Percentiles rank a stretch among this genome's conserved stretches.
Evolutionary conservation across 768 basidiomycete genomes (phyloP).

Genomic region (Suillus bovinus): DNA sequence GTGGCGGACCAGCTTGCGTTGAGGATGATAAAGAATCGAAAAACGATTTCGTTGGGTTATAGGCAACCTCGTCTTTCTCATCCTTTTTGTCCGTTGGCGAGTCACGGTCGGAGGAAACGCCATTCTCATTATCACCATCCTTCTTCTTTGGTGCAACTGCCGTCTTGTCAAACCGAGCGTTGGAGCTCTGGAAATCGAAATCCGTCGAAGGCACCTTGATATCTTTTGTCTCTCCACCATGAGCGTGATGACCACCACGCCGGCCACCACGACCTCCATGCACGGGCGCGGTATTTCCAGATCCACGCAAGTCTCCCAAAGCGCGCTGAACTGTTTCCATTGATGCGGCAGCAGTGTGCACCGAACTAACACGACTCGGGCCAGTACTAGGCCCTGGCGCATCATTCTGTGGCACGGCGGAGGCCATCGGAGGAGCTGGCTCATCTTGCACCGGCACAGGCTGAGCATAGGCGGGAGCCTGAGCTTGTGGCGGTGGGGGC

Average conservation of each 20-base stretch:
- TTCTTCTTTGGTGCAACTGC: slow-evolving; percentile 44
- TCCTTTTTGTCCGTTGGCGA: slow-evolving; percentile 27
- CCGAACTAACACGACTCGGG: slow-evolving; percentile 44
- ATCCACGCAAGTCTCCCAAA: slow-evolving; percentile 48
- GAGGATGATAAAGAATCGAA: slow-evolving; percentile 70
- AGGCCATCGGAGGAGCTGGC: slow-evolving; percentile 18
- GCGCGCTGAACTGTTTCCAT: slow-evolving; percentile 70
- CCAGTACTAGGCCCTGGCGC: slow-evolving; percentile 26
- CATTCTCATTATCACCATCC: slow-evolving; percentile 30
- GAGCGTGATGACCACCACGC: slow-evolving; percentile 30
- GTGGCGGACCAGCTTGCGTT: slow-evolving; percentile 35
- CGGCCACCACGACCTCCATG: slow-evolving; percentile 42
- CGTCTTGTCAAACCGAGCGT: slow-evolving; percentile 80
- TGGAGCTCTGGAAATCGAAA: slow-evolving; percentile 79
- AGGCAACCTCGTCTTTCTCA: slow-evolving; percentile 48
- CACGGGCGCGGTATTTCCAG: slow-evolving; percentile 22
- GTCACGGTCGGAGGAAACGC: slow-evolving; percentile 31
- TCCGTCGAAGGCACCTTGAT: slow-evolving; percentile 70
- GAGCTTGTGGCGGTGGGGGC: slow-evolving; percentile 28
- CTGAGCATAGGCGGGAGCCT: slow-evolving; percentile 25
- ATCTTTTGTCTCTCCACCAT: slow-evolving; percentile 35
- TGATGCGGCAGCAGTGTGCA: slow-evolving; percentile 74
- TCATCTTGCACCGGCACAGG: slow-evolving; percentile 26
- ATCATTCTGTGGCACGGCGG: slow-evolving; percentile 25
- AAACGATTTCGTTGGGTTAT: slow-evolving; percentile 79